Evolutionary conservation across 2,329 filamentous ascomycete genomes (phyloP).

Genomic region (Neopestalotiopsis rosae): DNA sequence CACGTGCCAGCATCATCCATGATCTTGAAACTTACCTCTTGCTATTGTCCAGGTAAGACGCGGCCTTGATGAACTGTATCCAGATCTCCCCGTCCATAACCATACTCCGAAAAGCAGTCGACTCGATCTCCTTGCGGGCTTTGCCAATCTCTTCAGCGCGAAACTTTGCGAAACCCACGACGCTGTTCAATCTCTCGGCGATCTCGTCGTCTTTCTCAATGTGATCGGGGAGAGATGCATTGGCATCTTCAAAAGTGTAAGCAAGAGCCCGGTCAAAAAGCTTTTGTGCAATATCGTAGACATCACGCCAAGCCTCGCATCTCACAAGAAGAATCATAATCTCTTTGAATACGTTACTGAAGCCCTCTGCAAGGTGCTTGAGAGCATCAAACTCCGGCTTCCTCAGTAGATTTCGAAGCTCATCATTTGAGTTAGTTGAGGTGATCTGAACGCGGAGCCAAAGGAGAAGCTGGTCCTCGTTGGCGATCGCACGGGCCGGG

Average conservation of each 20-base stretch:
- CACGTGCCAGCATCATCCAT: background rate
- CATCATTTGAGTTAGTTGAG: conserved; percentile 9
- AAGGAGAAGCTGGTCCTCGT: conserved; percentile 28
- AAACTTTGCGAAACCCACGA: background rate
- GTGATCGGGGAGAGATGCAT: conserved; percentile 1
- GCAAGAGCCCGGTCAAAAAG: conserved; percentile 29
- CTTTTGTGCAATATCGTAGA: conserved; percentile 23
- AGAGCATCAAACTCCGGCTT: conserved; percentile 27
- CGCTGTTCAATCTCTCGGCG: background rate
- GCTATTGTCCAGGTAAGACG: conserved; percentile 36
- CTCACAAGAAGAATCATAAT: conserved; percentile 24
- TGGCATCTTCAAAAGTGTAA: conserved; percentile 19
- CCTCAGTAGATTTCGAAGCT: conserved; percentile 20
- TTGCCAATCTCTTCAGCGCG: background rate
- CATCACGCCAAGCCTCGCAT: conserved; percentile 25
- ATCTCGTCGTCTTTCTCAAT: conserved; percentile 9
- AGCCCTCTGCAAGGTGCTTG: conserved; percentile 28
- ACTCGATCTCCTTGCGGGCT: background rate
- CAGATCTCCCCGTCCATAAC: conserved; percentile 40
- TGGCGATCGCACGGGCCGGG: conserved; percentile 17
- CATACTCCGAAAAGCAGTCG: conserved; percentile 13
- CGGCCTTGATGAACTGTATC: conserved; percentile 45
- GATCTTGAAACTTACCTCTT: conserved; percentile 36
- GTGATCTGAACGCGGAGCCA: conserved; percentile 30
- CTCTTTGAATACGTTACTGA: conserved; percentile 23